Conservation (phyloP, 2,329 filamentous ascomycete species). For the Bipolaris bicolor region DNA sequence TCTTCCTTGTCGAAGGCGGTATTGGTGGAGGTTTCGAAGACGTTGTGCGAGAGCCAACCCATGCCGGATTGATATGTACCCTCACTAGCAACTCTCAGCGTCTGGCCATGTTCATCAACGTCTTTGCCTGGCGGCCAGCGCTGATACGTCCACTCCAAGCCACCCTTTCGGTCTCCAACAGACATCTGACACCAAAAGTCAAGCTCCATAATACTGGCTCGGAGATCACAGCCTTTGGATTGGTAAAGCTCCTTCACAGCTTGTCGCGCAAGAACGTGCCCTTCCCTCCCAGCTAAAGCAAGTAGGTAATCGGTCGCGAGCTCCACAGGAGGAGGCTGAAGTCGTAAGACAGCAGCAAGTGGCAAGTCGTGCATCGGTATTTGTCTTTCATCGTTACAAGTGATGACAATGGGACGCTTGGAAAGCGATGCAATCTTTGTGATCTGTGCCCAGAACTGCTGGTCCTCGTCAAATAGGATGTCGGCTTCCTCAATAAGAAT, state of each 20-base stretch:
- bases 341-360: slow-evolving; percentile 84
- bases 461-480: slow-evolving; percentile 92
- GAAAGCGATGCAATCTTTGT: slow-evolving; percentile 79
- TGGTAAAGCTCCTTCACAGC: slow-evolving; percentile 74
- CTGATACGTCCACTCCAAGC: slow-evolving; percentile 87
- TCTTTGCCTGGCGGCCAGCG: slow-evolving; percentile 76
- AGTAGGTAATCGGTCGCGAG: slow-evolving; percentile 81
- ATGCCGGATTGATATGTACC: slow-evolving; percentile 79
- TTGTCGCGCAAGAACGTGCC: slow-evolving; percentile 74
- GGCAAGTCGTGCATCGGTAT: slow-evolving; percentile 75
- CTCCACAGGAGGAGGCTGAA: slow-evolving; percentile 68
- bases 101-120: slow-evolving; percentile 69
- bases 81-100: slow-evolving; percentile 79
- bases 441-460: slow-evolving; percentile 89
- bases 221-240: slow-evolving; percentile 73
- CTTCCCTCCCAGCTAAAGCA: slow-evolving; percentile 84
- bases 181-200: slow-evolving; percentile 98
- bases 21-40: slow-evolving; percentile 50
- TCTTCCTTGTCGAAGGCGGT: slow-evolving; percentile 59
- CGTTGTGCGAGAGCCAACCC: slow-evolving; percentile 74
- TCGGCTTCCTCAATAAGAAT: slow-evolving; percentile 95
- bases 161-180: slow-evolving; percentile 85
- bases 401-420: slow-evolving; percentile 91
- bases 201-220: slow-evolving; percentile 81
- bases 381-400: slow-evolving; percentile 89